Base-by-base conservation (phyloP, 768 basidiomycete species). In the Naganishia friedmannii region DNA sequence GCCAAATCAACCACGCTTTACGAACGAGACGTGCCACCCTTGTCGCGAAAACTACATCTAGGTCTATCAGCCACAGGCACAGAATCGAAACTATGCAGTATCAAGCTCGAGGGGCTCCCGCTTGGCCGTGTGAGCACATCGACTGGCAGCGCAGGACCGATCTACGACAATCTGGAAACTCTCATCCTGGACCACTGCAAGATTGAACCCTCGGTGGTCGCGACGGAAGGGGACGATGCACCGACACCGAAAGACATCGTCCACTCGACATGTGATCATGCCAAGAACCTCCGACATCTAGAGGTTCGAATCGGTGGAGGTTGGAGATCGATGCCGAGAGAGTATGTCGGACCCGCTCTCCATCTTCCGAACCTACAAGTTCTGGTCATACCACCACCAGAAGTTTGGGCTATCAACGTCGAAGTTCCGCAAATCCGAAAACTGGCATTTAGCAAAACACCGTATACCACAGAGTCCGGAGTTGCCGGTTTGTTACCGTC, bases 371-470 rank as follows among this genome's bases (percentile, higher is more conserved):
- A 45, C 6, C 42, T 63, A 10, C 23, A 63, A 63, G 17, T n/a
- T 6, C 39, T 63, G 23, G 60, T 63, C 10, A 63, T 63, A 12
- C 60, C 60, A 15, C 60, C 60, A 23, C 60, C 60, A 26, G 28
- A 45, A 15, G 42, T 42, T 2, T 63, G 39, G 37, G 60, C 60
- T 29, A 23, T 63, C 23, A 12, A 45, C 46, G 42, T 29, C 23
- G 60, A 28, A 28, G 39, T 26, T 23, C 60, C 60, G 15, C 39
- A 29, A 17, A 15, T 63, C 12, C 17, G 32, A 9, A 39, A 28
- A 23, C 60, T 63, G 9, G 23, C 39, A 29, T 45, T 26, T 1
- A 42, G 42, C 60, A 42, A 31, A 26, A 63, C 23, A 2, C 37
- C 21, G 28, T 12, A 10, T 23, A 19, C 17, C 42, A 26, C 34